These are phyloP conservation scores for Casuarina glauca DNA, from an alignment of 306 rosid genomes.

Conservation along the genomic window DNA sequence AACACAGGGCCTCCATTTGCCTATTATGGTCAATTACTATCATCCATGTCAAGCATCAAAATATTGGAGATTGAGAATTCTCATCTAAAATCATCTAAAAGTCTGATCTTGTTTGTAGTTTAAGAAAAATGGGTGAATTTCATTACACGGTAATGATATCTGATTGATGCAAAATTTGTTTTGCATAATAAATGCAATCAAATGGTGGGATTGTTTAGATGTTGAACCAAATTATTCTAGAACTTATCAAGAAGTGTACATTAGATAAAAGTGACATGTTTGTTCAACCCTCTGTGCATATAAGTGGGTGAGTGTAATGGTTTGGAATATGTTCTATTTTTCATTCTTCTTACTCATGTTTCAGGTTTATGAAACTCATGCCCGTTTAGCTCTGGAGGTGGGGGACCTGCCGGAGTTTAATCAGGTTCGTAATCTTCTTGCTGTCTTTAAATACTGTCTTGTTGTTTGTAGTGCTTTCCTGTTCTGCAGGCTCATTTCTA, in stretches of 20 bases:
- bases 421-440: slow-evolving; percentile 59
- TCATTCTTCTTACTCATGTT: slow-evolving; percentile 17
- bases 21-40: too few species aligned
- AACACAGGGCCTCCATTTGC: not conserved
- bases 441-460: slow-evolving; percentile 9
- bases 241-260: not conserved
- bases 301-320: not conserved
- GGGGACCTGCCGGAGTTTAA: slow-evolving; percentile 96
- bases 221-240: not conserved
- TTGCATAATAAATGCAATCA: not conserved
- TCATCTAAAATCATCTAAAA: not conserved
- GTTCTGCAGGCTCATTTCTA: slow-evolving; percentile 9
- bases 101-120: too few species aligned
- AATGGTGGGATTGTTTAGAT: not conserved
- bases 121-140: not conserved
- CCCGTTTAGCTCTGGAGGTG: slow-evolving; percentile 80
- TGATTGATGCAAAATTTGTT: not conserved
- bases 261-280: not conserved
- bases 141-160: not conserved
- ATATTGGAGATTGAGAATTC: not conserved
- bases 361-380: slow-evolving; percentile 98
- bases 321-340: not conserved
- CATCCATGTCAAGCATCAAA: too few species aligned
- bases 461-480: not conserved
- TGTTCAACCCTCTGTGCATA: not conserved